These are phyloP conservation scores for Clarkia xantiana DNA, from an alignment of 345 rosid species.

Conservation along the genomic window DNA sequence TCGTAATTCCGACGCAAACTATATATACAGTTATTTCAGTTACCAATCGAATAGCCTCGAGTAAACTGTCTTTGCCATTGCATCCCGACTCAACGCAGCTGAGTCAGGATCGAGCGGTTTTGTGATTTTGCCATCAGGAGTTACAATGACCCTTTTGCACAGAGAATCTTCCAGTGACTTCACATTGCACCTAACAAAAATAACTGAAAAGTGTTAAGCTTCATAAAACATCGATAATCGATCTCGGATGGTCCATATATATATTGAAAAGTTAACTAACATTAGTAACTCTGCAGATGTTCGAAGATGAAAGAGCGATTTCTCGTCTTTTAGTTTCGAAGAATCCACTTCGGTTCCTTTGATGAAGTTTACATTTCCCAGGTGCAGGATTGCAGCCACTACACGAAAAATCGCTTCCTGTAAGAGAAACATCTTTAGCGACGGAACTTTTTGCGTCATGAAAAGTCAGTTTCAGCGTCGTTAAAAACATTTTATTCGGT, in stretches of 20 bases:
- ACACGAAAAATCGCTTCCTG: conserved; percentile 85
- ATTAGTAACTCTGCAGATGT: conserved; percentile 57
- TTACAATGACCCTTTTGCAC: conserved; percentile 73
- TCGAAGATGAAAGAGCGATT: conserved; percentile 61
- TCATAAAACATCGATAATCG: background rate
- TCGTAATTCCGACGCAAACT: background rate
- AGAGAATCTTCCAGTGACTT: conserved; percentile 73
- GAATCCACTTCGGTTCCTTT: conserved; percentile 72
- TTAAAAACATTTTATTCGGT: background rate
- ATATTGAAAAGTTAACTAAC: conserved; percentile 9
- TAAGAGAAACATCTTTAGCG: background rate
- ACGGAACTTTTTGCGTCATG: no score
- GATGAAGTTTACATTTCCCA: conserved; percentile 64
- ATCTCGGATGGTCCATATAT: no score
- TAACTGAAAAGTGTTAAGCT: conserved; percentile 10
- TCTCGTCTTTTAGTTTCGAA: conserved; percentile 56
- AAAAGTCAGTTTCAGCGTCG: no score
- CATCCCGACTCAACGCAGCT: conserved; percentile 67
- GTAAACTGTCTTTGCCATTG: conserved; percentile 70
- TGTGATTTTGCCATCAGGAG: conserved; percentile 79
- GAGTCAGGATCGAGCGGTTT: conserved; percentile 57
- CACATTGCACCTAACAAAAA: conserved; percentile 47
- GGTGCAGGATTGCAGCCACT: conserved; percentile 84
- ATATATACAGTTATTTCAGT: background rate
- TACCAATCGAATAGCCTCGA: conserved; percentile 85